Conservation (phyloP, 2,329 filamentous ascomycete species). For the Orbilia quercus region DNA sequence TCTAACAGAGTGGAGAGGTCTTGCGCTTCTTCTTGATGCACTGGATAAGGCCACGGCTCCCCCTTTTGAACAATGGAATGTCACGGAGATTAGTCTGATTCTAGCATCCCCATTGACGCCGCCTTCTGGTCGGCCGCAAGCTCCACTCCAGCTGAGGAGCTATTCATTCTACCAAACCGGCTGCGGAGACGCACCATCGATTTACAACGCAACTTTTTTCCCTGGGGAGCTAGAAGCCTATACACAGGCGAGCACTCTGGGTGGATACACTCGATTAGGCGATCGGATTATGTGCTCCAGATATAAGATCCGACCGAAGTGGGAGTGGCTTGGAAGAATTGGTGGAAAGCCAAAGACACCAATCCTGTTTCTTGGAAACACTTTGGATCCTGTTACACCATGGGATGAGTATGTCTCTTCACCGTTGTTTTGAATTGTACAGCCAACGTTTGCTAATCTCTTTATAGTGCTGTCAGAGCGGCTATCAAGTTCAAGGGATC, state of each 20-base stretch:
- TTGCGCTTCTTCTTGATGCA: constrained; percentile 7
- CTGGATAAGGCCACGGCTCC: constrained; percentile 19
- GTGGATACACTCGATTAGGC: constrained; percentile 6
- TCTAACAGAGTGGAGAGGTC: constrained; percentile 7
- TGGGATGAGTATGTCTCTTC: constrained; percentile 35
- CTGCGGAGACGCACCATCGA: constrained; percentile 34
- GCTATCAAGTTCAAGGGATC: constrained; percentile 25
- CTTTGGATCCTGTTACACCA: constrained; percentile 42
- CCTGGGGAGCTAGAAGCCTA: constrained; percentile 11
- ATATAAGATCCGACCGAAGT: constrained; percentile 25
- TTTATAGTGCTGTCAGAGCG: constrained; percentile 32
- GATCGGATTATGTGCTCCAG: constrained; percentile 25
- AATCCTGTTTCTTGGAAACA: constrained; percentile 44
- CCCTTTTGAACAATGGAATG: constrained; percentile 13
- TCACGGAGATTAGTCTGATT: constrained; percentile 19
- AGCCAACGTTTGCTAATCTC: not conserved
- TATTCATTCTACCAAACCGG: constrained; percentile 38
- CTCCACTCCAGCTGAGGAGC: constrained; percentile 16
- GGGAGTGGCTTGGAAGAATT: constrained; percentile 39
- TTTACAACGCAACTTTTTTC: constrained; percentile 18
- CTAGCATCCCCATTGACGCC: constrained; percentile 7
- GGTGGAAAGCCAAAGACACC: constrained; percentile 36
- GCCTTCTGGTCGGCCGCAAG: constrained; percentile 3
- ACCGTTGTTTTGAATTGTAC: not conserved
- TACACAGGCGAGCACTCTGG: constrained; percentile 1